Conservation (phyloP, 1,139 yeast species). For the Scheffersomyces parashehatae region DNA sequence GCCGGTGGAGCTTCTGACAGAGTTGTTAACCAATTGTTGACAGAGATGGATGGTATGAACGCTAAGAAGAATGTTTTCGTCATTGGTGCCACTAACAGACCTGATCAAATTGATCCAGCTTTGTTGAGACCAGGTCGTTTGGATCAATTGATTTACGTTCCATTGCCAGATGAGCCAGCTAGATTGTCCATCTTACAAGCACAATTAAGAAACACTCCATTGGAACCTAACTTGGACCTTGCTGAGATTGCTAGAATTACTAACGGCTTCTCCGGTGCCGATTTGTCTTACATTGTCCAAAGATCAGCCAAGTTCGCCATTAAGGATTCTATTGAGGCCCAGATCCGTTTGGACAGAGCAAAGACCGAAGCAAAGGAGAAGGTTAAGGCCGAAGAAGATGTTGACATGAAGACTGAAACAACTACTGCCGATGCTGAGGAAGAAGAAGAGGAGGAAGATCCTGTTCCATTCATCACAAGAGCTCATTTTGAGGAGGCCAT, state of each 20-base stretch:
- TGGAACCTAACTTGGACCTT: constrained; percentile 94
- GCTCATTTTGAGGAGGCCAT: constrained; percentile 97
- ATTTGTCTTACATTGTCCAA: constrained; percentile 93
- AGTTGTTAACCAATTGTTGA: constrained; percentile 95
- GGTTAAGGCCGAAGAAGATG: constrained; percentile 57
- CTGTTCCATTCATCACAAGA: constrained; percentile 93
- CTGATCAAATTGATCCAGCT: constrained; percentile 98
- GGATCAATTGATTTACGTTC: constrained; percentile 97
- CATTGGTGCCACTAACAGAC: constrained; percentile 98
- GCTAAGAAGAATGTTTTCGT: constrained; percentile 98
- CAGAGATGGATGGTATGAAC: constrained; percentile 99
- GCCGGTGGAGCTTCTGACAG: constrained; percentile 99
- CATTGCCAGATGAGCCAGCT: constrained; percentile 94
- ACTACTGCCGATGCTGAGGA: constrained; percentile 27
- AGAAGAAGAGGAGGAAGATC: constrained; percentile 75
- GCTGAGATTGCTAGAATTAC: constrained; percentile 89
- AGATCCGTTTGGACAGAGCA: constrained; percentile 53
- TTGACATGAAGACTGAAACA: constrained; percentile 56
- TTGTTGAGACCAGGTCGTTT: constrained; percentile 98
- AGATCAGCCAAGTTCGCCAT: constrained; percentile 98
- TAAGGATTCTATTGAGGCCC: constrained; percentile 94
- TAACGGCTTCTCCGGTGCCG: constrained; percentile 98
- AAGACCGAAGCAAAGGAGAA: constrained; percentile 42
- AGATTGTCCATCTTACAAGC: constrained; percentile 92
- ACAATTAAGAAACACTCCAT: constrained; percentile 96